Evolutionary conservation across 2,329 filamentous ascomycete species (phyloP).

Genomic region (Phoma sp.): DNA sequence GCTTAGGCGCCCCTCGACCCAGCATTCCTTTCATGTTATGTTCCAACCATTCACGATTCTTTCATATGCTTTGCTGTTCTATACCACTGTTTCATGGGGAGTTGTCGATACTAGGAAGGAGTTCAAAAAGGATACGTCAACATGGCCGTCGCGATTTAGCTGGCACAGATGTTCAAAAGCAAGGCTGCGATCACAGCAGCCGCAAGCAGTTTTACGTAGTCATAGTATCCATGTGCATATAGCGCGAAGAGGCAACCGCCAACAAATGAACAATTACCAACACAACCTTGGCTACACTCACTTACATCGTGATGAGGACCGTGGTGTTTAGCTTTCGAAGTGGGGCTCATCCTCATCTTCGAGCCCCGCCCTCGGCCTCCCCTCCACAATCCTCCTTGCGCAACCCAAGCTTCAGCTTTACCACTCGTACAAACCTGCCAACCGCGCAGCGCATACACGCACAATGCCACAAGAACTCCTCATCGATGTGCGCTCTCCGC

Average conservation of each 20-base stretch:
- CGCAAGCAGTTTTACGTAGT: slow-evolving; percentile 8
- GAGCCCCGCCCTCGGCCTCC: slow-evolving; percentile 3
- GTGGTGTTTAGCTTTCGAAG: neutral
- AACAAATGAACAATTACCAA: slow-evolving; percentile 8
- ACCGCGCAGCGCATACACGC: neutral
- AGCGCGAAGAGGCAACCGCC: slow-evolving; percentile 3
- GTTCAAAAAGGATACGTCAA: slow-evolving; percentile 11
- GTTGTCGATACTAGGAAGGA: slow-evolving; percentile 15
- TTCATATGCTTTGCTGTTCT: slow-evolving; percentile 36
- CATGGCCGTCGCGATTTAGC: slow-evolving; percentile 1
- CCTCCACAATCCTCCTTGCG: neutral
- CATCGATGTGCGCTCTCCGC: slow-evolving; percentile 47
- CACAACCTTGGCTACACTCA: neutral
- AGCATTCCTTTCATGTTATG: slow-evolving; percentile 15
- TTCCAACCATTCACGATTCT: slow-evolving; percentile 42
- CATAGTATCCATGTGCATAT: slow-evolving; percentile 10
- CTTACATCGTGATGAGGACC: neutral
- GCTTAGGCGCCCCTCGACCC: slow-evolving; percentile 16
- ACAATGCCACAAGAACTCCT: slow-evolving; percentile 29
- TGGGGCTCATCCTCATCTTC: neutral
- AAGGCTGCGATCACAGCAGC: neutral
- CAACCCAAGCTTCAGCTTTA: neutral
- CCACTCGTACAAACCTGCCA: neutral
- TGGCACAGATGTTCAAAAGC: slow-evolving; percentile 13
- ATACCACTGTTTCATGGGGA: slow-evolving; percentile 39